Conservation (phyloP, 257 asterid species). For the Echites panduratus region DNA sequence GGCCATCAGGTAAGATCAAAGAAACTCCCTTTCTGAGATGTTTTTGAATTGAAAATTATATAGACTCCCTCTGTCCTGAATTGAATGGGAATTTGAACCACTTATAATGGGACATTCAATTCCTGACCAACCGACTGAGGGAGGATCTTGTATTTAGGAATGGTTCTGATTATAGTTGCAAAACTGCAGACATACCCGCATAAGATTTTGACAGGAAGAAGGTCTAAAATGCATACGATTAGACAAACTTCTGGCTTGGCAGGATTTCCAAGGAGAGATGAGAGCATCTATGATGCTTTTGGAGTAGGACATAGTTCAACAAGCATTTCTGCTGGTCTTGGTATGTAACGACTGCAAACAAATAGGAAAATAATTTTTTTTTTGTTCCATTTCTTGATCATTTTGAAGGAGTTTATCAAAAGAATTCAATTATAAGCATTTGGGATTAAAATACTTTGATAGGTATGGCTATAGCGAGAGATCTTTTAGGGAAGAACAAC, state of each 20-base stretch:
- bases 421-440: background rate
- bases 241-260: slow-evolving; percentile 65
- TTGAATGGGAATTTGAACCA: no score
- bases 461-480: slow-evolving; percentile 87
- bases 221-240: slow-evolving; percentile 65
- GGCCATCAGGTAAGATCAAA: slow-evolving; percentile 66
- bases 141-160: background rate
- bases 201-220: slow-evolving; percentile 71
- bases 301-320: slow-evolving; percentile 90
- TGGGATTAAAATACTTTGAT: slow-evolving; percentile 1
- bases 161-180: background rate
- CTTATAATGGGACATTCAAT: no score
- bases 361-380: background rate
- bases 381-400: background rate
- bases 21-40: background rate
- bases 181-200: slow-evolving; percentile 64
- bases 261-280: slow-evolving; percentile 71
- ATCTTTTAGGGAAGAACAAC: slow-evolving; percentile 57
- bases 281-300: slow-evolving; percentile 68
- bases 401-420: background rate
- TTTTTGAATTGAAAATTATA: background rate
- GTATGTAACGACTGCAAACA: slow-evolving; percentile 20
- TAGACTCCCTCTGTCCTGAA: no score
- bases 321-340: slow-evolving; percentile 84
- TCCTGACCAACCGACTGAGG: no score